Evolutionary conservation across 2,329 filamentous ascomycete species (phyloP), one percentile per base, ranked within the genome.

Genomic region (Davidsoniella neocaledoniae): DNA sequence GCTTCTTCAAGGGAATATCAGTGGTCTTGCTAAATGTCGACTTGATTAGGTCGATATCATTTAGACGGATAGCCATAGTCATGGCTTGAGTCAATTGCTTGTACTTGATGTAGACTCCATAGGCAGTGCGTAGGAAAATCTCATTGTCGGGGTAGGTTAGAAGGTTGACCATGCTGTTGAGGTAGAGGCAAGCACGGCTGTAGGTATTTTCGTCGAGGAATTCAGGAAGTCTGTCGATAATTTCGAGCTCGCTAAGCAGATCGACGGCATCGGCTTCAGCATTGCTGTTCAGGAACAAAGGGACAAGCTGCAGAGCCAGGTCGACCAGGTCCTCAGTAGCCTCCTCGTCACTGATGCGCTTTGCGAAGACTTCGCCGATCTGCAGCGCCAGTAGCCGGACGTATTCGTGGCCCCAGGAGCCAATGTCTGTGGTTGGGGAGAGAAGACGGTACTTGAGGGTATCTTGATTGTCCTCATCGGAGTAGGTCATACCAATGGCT

Each of bases 381-480:
- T 98, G 90, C 54, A 98, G 72, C 23, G 91, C 90, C 56, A 98
- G 72, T 68, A 98, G 93, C 55, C 93, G 78, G 61, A 93, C 87
- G 65, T 98, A 98, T 72, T 98, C 91, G 64, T 98, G 93, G 53
- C 91, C 91, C 91, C 91, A 98, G 5, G 90, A 94, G 51, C 81
- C 84, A 60, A 98, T 86, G 65, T 98, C 91, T 63, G 87, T 80
- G 38, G 87, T 85, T 26, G 88, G 87, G 36, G 90, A 83, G 54
- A 95, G 74, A 47, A 98, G 74, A 56, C 91, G 81, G 70, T 91
- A 98, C 68, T 94, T 96, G 60, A 98, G 76, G 46, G 91, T 95
- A 65, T 98, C 91, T 66, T 94, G 79, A 64, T 86, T 81, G 60
- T 94, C 86, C 66, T 96, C 91, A 61, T 96, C 90, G 45, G 90